Base-by-base conservation (phyloP, 768 basidiomycete genomes). In the Lactarius hengduanensis region DNA sequence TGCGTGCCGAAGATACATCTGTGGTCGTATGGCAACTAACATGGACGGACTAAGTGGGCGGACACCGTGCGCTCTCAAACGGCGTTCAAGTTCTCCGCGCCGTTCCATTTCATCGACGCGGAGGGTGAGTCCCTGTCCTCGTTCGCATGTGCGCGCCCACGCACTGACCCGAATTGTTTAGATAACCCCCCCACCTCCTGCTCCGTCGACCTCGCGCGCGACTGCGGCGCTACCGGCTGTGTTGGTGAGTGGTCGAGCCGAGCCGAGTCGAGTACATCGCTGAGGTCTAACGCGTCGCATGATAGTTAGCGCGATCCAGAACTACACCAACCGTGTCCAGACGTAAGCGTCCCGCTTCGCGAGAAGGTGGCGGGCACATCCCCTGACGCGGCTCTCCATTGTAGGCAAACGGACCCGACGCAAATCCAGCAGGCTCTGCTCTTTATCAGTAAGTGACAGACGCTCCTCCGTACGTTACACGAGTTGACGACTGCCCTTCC, bases 291-390 rank as follows among this genome's bases (percentile, higher is more conserved):
- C 32, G 11, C 26, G 1, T 57, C 3, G 28, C 30, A 15, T 13
- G 30, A 34, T 1, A 85, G 84, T 85, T 63, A 80, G 77, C 41
- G 84, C 84, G 32, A 85, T 85, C 66, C 81, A 84, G 1, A 86
- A 85, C 73, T 85, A 85, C 70, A 86, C 84, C 4, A 77, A 73
- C 16, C 81, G 83, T 15, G 78, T 84, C 22, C 76, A 78, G 13
- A 74, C 80, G 5, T 65, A 34, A 40, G 68, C 58, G 4, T 34
- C 3, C 47, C n/a, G 59, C n/a, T 47, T n/a, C 15, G 26, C 38
- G 20, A 47, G 45, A 47, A 20, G 10, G 36, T 50, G 13, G 22
- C 22, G 4, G 47, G 22, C 10, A 47, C 47, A 50, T 50, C 9
- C 47, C 22, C 47, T 50, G 47, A 50, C n/a, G 3, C 2, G n/a